Conservation (phyloP, 148 eudicot species). For the Rheum nobile region DNA sequence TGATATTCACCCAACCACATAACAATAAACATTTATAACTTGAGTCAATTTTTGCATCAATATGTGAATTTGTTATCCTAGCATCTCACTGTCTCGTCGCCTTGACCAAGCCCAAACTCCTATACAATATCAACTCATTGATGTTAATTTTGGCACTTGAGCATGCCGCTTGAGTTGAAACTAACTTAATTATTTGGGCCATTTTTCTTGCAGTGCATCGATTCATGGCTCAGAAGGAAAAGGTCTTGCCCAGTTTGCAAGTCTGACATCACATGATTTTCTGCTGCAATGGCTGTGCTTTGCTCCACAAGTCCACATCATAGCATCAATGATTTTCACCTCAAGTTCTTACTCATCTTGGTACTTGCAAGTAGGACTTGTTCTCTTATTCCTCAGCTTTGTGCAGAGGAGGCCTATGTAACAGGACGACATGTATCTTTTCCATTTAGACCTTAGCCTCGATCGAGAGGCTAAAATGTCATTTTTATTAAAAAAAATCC, state of each 20-base stretch:
- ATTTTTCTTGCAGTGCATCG: conserved; percentile 62
- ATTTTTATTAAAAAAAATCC: neutral
- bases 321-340: neutral
- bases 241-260: conserved; percentile 90
- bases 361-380: neutral
- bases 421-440: neutral
- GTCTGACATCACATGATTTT: conserved; percentile 47
- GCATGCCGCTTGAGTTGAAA: too few species aligned
- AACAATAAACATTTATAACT: neutral
- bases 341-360: neutral
- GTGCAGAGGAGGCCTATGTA: neutral
- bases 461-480: neutral
- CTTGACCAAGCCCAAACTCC: neutral
- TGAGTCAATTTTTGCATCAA: too few species aligned
- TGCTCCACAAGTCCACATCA: neutral
- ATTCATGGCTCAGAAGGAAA: conserved; percentile 88
- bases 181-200: neutral
- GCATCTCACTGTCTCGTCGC: too few species aligned
- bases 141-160: neutral
- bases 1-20: neutral
- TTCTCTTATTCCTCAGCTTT: neutral
- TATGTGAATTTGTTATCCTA: too few species aligned
- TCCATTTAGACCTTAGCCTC: neutral
- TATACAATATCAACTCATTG: neutral
- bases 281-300: neutral